Evolutionary conservation across 73 alveolate species (phyloP).

Genomic region (Paramecium bursaria): DNA sequence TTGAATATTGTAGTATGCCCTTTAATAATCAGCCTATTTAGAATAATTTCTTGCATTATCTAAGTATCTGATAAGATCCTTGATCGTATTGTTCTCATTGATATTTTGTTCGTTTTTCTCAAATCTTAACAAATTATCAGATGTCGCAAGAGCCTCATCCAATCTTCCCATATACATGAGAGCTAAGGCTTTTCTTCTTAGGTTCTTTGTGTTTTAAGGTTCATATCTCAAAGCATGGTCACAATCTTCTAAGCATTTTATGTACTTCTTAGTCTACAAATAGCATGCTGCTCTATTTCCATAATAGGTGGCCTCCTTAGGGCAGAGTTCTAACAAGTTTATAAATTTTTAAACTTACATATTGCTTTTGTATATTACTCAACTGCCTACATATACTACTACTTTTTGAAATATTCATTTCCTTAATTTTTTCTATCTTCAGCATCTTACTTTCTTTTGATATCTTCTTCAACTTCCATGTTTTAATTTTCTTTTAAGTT

Average conservation of each 20-base stretch:
- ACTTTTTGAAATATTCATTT: conserved; percentile 87
- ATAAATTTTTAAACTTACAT: conserved; percentile 13
- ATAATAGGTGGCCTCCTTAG: conserved; percentile 82
- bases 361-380: conserved; percentile 87
- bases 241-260: conserved; percentile 89
- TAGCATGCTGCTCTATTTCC: conserved; percentile 94
- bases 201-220: conserved; percentile 83
- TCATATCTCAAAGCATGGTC: conserved; percentile 85
- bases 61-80: background rate
- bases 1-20: background rate
- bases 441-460: conserved; percentile 74
- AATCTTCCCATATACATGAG: conserved; percentile 76
- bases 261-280: conserved; percentile 81
- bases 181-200: conserved; percentile 81
- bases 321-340: conserved; percentile 60
- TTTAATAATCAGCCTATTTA: background rate
- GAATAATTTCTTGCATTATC: background rate
- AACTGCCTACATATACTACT: conserved; percentile 85
- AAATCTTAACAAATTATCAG: conserved; percentile 65
- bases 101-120: conserved; percentile 65
- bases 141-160: conserved; percentile 75
- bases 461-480: conserved; percentile 53
- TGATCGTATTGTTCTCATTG: conserved; percentile 52
- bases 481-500: background rate
- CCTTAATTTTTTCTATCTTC: conserved; percentile 89